Base-by-base conservation (phyloP, 192 early-diverging fungal genomes). In the Coemansia sp. region DNA sequence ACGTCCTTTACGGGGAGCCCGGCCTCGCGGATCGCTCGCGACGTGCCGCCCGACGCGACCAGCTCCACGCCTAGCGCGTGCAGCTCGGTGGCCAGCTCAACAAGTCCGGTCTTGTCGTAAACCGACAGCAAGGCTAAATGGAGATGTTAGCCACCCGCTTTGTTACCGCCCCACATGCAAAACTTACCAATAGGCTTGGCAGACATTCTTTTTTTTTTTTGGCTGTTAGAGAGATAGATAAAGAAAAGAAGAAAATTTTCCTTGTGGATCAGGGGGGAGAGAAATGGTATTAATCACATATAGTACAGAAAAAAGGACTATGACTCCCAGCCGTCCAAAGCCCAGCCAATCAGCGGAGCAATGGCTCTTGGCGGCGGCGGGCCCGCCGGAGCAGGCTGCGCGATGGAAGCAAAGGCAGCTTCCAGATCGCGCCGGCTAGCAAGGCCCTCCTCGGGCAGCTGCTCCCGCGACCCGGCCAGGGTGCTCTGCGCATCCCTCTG, bases 101-200 rank as follows among this genome's bases (percentile, higher is more conserved):
- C 49, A 16, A 98, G 88, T 35, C 88, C 92, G 43, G 92, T 94
- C 82, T 98, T 98, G 85, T 98, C 93, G 72, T 92, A 96, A 50
- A 98, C 93, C 50, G 96, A 97, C 28, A 98, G 90, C 45, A 91
- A 85, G 56, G 89, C 89, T 62, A 75, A 19, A 14, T 18, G 10
- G 7, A 26, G 1, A 6, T 39, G 2, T n/a, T 39, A 14, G 10
- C 12, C 12, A 1, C 12, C 38, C 36, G 36, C 6, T 37, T 12
- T 8, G 36, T 6, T 6, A 12, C 36, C 6, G 36, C 36, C 36
- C 6, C 36, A 37, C 6, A 37, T 37, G 36, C 36, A 37, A 8
- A 37, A n/a, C 23, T 26, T 26, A 26, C 23, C 23, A 4, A 26
- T 26, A 26, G 23, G 23, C 23, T 26, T 26, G 23, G 23, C 4